A percentile compares a stretch with the other conserved stretches of the same genome.
Evolutionary conservation across 345 rosid genomes (phyloP).

Genomic region (Brassica incana): DNA sequence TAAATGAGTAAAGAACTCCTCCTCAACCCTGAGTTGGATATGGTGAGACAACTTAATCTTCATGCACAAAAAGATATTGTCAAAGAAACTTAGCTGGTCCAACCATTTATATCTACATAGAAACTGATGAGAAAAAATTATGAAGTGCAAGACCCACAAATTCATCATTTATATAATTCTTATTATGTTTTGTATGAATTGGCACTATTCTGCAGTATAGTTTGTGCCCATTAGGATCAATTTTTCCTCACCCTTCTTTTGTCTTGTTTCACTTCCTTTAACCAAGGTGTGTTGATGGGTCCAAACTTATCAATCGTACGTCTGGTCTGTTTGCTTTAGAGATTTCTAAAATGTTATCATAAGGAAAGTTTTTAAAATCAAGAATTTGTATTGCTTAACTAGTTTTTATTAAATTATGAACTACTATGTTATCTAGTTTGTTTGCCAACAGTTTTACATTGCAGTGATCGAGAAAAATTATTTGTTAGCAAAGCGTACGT

Average conservation of each 20-base stretch:
- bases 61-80: conserved; percentile 20
- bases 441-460: not conserved
- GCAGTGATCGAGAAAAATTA: not conserved
- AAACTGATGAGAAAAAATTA: conserved; percentile 22
- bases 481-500: not conserved
- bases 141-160: conserved; percentile 27
- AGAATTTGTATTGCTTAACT: not conserved
- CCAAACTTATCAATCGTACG: not conserved
- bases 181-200: conserved; percentile 31
- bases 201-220: conserved; percentile 14
- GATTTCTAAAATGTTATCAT: not conserved
- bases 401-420: not conserved
- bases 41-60: not conserved
- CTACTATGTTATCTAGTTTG: not conserved
- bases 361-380: not conserved
- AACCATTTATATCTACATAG: conserved; percentile 3
- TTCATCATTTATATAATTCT: conserved; percentile 25
- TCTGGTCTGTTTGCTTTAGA: not conserved
- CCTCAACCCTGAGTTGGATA: too few species aligned
- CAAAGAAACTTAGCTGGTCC: conserved; percentile 33
- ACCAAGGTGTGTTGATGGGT: not conserved
- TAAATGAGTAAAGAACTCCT: too few species aligned
- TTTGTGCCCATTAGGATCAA: conserved; percentile 20
- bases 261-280: too few species aligned
- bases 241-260: not conserved